Evolutionary conservation across 1,284 basidiomycete species (phyloP).

Genomic region (Violaceomyces palustris): DNA sequence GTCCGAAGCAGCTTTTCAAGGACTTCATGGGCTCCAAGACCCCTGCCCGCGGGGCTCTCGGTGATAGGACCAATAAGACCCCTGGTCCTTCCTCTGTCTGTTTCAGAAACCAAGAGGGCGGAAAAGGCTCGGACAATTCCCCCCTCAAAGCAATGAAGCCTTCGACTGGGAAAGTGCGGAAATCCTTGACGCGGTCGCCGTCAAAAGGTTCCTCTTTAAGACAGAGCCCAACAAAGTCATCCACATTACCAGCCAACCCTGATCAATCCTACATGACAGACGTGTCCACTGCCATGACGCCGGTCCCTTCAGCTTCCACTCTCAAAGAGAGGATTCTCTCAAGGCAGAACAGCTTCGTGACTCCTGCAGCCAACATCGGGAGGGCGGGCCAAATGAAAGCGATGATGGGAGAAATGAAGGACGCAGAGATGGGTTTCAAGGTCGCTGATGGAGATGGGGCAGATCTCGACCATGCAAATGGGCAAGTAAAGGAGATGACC

Average conservation of each 20-base stretch:
- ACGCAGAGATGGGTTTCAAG: slow-evolving; percentile 26
- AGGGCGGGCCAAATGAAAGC: slow-evolving; percentile 43
- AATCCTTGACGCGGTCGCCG: too few species aligned
- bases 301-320: slow-evolving; percentile 6
- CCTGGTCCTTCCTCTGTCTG: slow-evolving; percentile 12
- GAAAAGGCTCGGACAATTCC: too few species aligned
- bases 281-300: slow-evolving; percentile 10
- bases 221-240: too few species aligned
- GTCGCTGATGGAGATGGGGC: background rate
- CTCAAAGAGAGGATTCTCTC: slow-evolving; percentile 9
- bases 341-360: slow-evolving; percentile 32
- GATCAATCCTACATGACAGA: slow-evolving; percentile 4
- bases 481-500: slow-evolving; percentile 13
- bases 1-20: slow-evolving; percentile 26
- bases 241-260: too few species aligned
- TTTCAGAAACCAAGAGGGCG: too few species aligned
- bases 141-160: too few species aligned
- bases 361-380: slow-evolving; percentile 42
- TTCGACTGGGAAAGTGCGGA: too few species aligned
- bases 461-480: background rate
- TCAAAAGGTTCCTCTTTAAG: too few species aligned
- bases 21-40: slow-evolving; percentile 13
- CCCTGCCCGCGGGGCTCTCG: slow-evolving; percentile 20
- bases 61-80: slow-evolving; percentile 19
- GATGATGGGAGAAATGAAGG: slow-evolving; percentile 37